These are phyloP conservation scores for Hyaloraphidium curvatum DNA, from an alignment of 192 early-diverging fungal genomes.

Conservation along the genomic window DNA sequence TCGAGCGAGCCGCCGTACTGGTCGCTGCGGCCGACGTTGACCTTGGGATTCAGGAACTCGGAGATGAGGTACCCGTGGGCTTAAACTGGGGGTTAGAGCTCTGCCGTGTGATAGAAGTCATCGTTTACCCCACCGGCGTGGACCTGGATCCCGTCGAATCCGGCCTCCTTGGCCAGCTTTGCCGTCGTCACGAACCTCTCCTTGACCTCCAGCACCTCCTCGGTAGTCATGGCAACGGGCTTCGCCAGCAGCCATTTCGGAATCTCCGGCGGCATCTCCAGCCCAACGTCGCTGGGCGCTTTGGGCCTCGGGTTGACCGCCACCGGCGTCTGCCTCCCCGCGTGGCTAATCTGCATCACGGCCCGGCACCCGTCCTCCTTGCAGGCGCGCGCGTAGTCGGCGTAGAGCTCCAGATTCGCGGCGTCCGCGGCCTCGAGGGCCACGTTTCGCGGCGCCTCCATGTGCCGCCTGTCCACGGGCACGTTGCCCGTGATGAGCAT, in stretches of 20 bases:
- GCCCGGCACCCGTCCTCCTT: neutral
- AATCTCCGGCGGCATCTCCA: neutral
- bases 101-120: too few species aligned
- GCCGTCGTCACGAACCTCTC: neutral
- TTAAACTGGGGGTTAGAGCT: too few species aligned
- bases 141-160: neutral
- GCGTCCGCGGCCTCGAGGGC: neutral
- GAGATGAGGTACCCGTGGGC: slow-evolving; percentile 3
- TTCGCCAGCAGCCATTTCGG: neutral
- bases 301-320: slow-evolving; percentile 1
- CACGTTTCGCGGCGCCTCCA: neutral
- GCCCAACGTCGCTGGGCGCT: neutral
- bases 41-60: neutral
- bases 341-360: neutral
- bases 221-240: slow-evolving; percentile 2
- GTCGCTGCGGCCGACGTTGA: neutral
- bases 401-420: neutral
- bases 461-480: neutral
- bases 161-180: neutral
- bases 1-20: neutral
- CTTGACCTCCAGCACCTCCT: neutral
- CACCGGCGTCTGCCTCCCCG: neutral
- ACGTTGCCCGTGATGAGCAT: neutral
- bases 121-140: too few species aligned
- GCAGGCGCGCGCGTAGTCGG: neutral